Conservation (phyloP, 75 land plant species). For the Pseudotsuga menziesii region DNA sequence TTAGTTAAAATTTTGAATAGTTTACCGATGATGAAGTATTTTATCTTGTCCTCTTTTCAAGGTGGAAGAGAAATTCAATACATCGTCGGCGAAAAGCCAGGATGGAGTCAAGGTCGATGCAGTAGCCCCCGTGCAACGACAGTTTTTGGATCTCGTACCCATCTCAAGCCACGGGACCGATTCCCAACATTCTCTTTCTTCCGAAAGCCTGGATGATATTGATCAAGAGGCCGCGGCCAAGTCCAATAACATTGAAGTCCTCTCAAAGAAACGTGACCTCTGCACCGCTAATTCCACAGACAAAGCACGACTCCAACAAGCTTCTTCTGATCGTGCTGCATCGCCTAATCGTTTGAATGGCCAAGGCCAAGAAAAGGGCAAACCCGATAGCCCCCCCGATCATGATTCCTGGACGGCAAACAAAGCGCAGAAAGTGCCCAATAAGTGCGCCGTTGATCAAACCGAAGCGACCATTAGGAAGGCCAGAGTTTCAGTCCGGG, state of each 20-base stretch:
- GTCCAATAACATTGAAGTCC: background rate
- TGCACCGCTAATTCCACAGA: background rate
- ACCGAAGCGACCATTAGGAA: slow-evolving; percentile 41
- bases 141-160: background rate
- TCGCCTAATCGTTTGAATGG: no score
- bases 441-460: slow-evolving; percentile 8
- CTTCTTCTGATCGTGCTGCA: background rate
- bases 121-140: background rate
- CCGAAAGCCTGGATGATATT: background rate
- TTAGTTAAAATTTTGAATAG: no score
- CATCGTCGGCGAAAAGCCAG: background rate
- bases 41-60: background rate
- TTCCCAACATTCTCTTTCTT: background rate
- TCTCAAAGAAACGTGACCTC: background rate
- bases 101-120: background rate
- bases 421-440: background rate
- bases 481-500: slow-evolving; percentile 56
- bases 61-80: slow-evolving; percentile 1
- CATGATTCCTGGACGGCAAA: background rate
- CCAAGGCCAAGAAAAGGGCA: no score
- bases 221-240: no score
- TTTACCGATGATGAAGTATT: no score
- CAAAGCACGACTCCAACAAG: background rate
- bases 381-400: background rate
- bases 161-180: background rate